Evolutionary conservation across 495 filamentous ascomycete species (phyloP).

Genomic region (Chaetomium fimeti): DNA sequence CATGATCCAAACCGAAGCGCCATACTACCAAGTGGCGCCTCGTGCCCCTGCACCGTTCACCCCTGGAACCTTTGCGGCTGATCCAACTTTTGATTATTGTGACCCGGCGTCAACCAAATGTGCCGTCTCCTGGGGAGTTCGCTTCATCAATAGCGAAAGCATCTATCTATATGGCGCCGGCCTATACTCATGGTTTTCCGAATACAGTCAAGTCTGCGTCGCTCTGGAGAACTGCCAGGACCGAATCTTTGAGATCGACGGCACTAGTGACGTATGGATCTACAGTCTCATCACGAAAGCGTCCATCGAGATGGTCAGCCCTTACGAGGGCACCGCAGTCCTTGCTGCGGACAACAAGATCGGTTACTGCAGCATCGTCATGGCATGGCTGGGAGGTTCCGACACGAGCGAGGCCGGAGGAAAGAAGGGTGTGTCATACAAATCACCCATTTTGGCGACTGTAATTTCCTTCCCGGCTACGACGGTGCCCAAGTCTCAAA

Average conservation of each 20-base stretch:
- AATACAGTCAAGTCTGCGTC: background rate
- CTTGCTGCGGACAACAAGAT: too few relatives aligned
- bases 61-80: background rate
- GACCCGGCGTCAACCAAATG: background rate
- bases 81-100: background rate
- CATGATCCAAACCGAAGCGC: slow-evolving; percentile 4
- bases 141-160: background rate
- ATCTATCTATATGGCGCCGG: background rate
- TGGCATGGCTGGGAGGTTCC: too few relatives aligned
- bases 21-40: background rate
- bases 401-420: too few relatives aligned
- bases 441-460: too few relatives aligned
- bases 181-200: background rate
- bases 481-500: too few relatives aligned
- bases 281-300: background rate
- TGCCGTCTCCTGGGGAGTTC: background rate
- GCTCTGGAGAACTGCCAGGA: background rate
- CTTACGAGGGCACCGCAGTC: background rate
- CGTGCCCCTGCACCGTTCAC: background rate
- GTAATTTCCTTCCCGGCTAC: too few relatives aligned
- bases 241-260: background rate
- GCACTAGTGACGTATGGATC: background rate
- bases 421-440: too few relatives aligned
- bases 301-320: background rate
- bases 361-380: too few relatives aligned